A percentile compares a stretch with the other conserved stretches of the same genome.
These are phyloP conservation scores for Colletotrichum sp. DNA, from an alignment of 2,329 filamentous ascomycete species.

Conservation along the genomic window DNA sequence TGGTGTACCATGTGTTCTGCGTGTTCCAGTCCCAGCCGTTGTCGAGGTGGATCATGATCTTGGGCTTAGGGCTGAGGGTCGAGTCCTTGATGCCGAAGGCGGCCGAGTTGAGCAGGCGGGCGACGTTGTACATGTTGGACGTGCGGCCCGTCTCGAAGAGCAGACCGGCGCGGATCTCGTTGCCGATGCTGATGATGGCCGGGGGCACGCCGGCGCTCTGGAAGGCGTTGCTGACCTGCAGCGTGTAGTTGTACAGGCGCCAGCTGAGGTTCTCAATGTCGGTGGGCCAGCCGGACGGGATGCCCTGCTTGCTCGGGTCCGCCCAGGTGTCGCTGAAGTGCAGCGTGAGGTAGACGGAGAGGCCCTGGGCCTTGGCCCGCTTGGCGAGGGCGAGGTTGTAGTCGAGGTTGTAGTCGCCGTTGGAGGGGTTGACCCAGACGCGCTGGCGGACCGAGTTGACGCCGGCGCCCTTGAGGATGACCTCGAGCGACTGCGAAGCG, in stretches of 20 bases:
- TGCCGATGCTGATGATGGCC: conserved; percentile 72
- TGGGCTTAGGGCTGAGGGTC: conserved; percentile 57
- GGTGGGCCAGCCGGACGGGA: conserved; percentile 68
- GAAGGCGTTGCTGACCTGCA: conserved; percentile 66
- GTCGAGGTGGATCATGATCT: conserved; percentile 78
- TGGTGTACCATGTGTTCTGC: conserved; percentile 70
- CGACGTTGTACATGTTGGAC: conserved; percentile 63
- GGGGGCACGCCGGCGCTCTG: conserved; percentile 58
- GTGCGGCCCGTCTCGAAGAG: conserved; percentile 69
- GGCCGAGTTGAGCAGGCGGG: conserved; percentile 67
- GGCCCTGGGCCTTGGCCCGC: conserved; percentile 66
- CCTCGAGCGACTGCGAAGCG: conserved; percentile 60
- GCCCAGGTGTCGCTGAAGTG: conserved; percentile 77
- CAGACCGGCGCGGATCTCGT: conserved; percentile 73
- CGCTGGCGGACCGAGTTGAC: conserved; percentile 75
- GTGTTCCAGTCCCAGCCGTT: conserved; percentile 76
- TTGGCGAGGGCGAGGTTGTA: conserved; percentile 74
- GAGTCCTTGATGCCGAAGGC: conserved; percentile 70
- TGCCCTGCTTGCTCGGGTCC: conserved; percentile 67
- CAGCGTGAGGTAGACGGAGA: conserved; percentile 67
- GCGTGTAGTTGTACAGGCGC: conserved; percentile 73
- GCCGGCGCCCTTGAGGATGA: conserved; percentile 64
- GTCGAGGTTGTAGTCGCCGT: conserved; percentile 70
- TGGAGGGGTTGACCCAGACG: conserved; percentile 72
- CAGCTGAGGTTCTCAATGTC: conserved; percentile 63